These are phyloP conservation scores for Shiraia bambusicola DNA, from an alignment of 2,329 filamentous ascomycete species.

Conservation along the genomic window DNA sequence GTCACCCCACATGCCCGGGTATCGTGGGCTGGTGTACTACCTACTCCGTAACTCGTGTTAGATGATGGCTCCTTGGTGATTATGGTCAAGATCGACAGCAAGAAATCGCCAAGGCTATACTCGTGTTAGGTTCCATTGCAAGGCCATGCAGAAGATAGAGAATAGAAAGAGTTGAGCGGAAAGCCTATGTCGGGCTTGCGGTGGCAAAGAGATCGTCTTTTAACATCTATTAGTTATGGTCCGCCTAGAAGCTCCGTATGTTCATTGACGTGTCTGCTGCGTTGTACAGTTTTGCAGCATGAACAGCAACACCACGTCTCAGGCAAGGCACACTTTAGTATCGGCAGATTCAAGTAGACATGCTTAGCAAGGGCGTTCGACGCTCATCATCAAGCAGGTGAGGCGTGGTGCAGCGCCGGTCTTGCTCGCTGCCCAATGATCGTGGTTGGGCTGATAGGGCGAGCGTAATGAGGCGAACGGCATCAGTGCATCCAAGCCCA, in stretches of 20 bases:
- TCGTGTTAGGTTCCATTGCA: constrained; percentile 3
- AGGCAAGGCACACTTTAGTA: constrained; percentile 6
- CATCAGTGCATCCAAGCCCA: constrained; percentile 30
- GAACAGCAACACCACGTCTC: constrained; percentile 8
- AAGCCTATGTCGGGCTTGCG: constrained; percentile 2
- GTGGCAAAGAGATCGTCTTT: constrained; percentile 35
- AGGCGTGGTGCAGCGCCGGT: constrained; percentile 17
- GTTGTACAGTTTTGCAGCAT: constrained; percentile 9
- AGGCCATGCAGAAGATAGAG: constrained; percentile 4
- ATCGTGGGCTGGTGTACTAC: constrained; percentile 4
- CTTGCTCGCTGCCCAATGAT: constrained; percentile 29
- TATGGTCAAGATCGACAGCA: constrained; percentile 18
- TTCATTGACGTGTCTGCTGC: constrained; percentile 25
- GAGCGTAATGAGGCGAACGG: constrained; percentile 32
- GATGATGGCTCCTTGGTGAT: not conserved
- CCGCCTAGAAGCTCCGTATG: constrained; percentile 5
- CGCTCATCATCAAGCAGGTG: constrained; percentile 7
- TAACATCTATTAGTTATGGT: constrained; percentile 10
- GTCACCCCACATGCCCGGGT: constrained; percentile 6
- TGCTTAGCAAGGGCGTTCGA: constrained; percentile 5
- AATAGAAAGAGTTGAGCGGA: constrained; percentile 6
- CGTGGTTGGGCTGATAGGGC: constrained; percentile 30
- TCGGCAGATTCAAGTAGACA: constrained; percentile 9
- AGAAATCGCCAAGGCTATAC: constrained; percentile 14
- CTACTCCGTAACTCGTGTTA: constrained; percentile 5